These are phyloP conservation scores for Trichoderma sp. DNA, from an alignment of 2,329 filamentous ascomycete species.

Conservation along the genomic window DNA sequence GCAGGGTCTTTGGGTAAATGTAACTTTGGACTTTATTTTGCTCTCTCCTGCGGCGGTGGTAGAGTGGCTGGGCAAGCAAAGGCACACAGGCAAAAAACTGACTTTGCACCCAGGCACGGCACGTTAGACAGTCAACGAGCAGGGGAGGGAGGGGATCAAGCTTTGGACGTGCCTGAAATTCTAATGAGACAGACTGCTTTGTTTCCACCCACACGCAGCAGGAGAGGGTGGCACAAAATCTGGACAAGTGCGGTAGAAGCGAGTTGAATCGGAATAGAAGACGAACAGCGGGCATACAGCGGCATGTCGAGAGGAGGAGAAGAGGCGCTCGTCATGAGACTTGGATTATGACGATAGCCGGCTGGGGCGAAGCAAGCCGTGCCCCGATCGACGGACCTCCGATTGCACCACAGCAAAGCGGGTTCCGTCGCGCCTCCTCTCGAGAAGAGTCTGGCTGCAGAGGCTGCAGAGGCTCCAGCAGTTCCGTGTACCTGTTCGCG, in stretches of 20 bases:
- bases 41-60: background rate
- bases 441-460: too few species aligned
- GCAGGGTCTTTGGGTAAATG: background rate
- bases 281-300: background rate
- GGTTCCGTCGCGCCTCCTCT: too few species aligned
- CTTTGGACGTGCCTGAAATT: conserved; percentile 26
- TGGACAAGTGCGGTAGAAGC: background rate
- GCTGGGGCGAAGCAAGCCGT: background rate
- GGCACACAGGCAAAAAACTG: background rate
- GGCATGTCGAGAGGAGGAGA: background rate
- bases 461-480: background rate
- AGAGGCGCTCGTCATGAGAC: background rate
- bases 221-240: background rate
- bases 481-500: conserved; percentile 2
- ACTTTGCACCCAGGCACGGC: conserved; percentile 3
- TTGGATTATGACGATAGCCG: background rate
- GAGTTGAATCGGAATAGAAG: background rate
- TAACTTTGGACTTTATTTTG: background rate
- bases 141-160: background rate
- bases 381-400: background rate
- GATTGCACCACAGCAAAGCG: background rate
- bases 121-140: background rate
- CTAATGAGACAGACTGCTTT: conserved; percentile 20
- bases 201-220: conserved; percentile 14
- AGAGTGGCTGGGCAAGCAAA: background rate